These are phyloP conservation scores for Citrus reticulata DNA, from an alignment of 345 rosid species.

Conservation along the genomic window DNA sequence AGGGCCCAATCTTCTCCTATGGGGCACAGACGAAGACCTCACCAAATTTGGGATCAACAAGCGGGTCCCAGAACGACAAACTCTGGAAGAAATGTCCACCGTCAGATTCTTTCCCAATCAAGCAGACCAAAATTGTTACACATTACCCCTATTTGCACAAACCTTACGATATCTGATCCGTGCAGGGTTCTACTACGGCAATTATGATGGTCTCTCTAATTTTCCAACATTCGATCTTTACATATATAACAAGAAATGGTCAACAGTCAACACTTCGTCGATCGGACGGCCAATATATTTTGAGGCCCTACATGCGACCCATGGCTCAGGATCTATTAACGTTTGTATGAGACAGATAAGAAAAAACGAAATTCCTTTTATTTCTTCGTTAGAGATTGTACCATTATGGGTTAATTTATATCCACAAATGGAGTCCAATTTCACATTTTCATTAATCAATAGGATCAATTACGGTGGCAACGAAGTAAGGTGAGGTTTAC, in stretches of 20 bases:
- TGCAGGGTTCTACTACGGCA: slow-evolving; percentile 26
- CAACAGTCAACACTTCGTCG: slow-evolving; percentile 5
- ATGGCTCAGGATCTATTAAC: not conserved
- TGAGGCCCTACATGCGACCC: not conserved
- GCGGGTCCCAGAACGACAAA: not conserved
- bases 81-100: slow-evolving; percentile 14
- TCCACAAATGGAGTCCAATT: not conserved
- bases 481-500: slow-evolving; percentile 5
- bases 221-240: slow-evolving; percentile 21
- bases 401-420: not conserved
- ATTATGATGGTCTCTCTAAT: slow-evolving; percentile 12
- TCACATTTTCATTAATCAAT: slow-evolving; percentile 3
- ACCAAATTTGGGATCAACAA: slow-evolving; percentile 1
- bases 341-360: slow-evolving; percentile 14
- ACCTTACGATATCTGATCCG: slow-evolving; percentile 11
- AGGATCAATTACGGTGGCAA: slow-evolving; percentile 14
- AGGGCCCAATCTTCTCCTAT: not conserved
- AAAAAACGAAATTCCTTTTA: slow-evolving; percentile 7
- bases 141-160: not conserved
- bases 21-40: not conserved
- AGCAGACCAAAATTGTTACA: slow-evolving; percentile 18
- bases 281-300: not conserved
- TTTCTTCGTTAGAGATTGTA: slow-evolving; percentile 7
- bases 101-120: slow-evolving; percentile 21
- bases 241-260: slow-evolving; percentile 14